Base-by-base conservation (phyloP, 169 alveolate species). In the Eimeria zaria region DNA sequence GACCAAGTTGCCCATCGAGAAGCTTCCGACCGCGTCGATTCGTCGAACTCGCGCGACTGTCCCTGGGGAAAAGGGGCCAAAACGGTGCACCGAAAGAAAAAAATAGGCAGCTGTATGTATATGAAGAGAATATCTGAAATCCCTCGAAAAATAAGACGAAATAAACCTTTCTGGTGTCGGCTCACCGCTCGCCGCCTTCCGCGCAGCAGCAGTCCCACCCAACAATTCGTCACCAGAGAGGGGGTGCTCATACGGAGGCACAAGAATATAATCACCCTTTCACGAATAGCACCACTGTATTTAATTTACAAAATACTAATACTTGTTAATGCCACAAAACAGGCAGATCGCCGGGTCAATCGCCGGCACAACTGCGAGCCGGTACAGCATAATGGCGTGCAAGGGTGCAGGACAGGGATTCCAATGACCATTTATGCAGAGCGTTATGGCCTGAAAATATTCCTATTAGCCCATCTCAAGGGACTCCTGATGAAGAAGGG, bases 21-120 rank as follows among this genome's bases (percentile, higher is more conserved):
- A 48, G 78, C 78, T 69, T 33, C 78, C 78, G 78, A 3, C 78
- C 78, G 48, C 24, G 48, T 69, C 78, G 78, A 69, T 69, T 69
- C 78, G 78, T 3, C 78, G 44, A 48, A 33, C 78, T 69, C 78
- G 78, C 78, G 44, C 78, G 24, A 24, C 78, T 69, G 78, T 69
- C 78, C 78, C 78, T 69, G 6, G 20, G 33, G 1, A 33, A 22
- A 14, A 33, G 33, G 78, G 78, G 78, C 48, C 78, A 33, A 33
- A 33, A 33, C 11, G 24, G 27, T 33, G 8, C 1, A 5, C 78
- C 24, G 27, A 44, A 14, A 48, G 78, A 0, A 69, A 33, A 69
- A 33, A n/a, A 9, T 33, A 69, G 33, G 48, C 48, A 69, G n/a
- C 24, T 30, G 44, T 69, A 33, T 14, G 22, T 69, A 33, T 33